These are phyloP conservation scores for Pulicaria dysenterica DNA, from an alignment of 129 eudicot species.

Conservation along the genomic window DNA sequence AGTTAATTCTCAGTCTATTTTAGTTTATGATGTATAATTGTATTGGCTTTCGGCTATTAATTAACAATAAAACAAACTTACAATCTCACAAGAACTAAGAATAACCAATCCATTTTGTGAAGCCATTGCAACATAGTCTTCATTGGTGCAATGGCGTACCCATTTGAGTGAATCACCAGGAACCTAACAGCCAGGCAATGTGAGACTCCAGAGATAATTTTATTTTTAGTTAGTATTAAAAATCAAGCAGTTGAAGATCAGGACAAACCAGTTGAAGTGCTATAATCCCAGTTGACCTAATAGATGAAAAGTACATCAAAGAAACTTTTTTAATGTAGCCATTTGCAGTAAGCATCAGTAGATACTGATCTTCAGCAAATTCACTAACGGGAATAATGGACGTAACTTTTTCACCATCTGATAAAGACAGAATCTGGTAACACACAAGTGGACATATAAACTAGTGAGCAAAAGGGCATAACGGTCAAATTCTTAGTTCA, in stretches of 20 bases:
- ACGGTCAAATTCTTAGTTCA: conserved; percentile 13
- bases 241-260: conserved; percentile 16
- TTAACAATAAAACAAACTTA: conserved; percentile 38
- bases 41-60: neutral
- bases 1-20: neutral
- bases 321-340: conserved; percentile 93
- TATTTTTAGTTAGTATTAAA: neutral
- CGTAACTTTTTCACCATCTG: conserved; percentile 90
- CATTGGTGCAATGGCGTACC: conserved; percentile 87
- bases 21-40: neutral
- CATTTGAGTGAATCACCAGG: conserved; percentile 95
- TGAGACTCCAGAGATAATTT: conserved; percentile 13
- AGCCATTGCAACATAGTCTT: conserved; percentile 96
- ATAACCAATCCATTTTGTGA: conserved; percentile 91
- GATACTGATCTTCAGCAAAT: conserved; percentile 86
- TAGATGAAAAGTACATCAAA: conserved; percentile 79
- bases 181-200: conserved; percentile 55
- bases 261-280: conserved; percentile 89
- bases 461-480: conserved; percentile 20
- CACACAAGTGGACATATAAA: conserved; percentile 20
- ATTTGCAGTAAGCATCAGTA: conserved; percentile 86
- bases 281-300: conserved; percentile 86
- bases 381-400: conserved; percentile 92
- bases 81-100: conserved; percentile 74
- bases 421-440: conserved; percentile 76